Evolutionary conservation across 2,329 filamentous ascomycete genomes (phyloP), one percentile per base, ranked within the genome.

Genomic region (Penicillium italicum): DNA sequence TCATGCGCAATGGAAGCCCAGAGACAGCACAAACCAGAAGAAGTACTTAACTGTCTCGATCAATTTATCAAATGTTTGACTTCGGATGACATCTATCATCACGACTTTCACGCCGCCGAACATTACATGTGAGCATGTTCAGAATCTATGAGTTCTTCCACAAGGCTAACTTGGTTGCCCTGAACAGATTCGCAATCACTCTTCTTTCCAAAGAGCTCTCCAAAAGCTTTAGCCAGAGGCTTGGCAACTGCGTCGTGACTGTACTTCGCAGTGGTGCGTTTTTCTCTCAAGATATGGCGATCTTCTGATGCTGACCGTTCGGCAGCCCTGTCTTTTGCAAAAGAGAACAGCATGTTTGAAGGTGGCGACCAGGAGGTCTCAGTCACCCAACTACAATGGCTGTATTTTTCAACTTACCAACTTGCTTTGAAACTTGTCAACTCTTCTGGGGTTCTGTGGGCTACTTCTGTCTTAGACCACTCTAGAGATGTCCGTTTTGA

Each of bases 1-100:
- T 89, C 90, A 1, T 96, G 91, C 64, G 83, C 90, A 22, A 76
- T 90, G 28, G 90, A 95, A 69, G 88, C 90, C 3, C 85, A 91
- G 47, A 78, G 84, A 59, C 76, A 77, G 0, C 84, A 85, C 0
- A 83, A 90, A 58, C 85, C 81, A 48, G 59, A 76, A 0, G 84
- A 87, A 59, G 82, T 86, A 12, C 14, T 57, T 10, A 36, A 22
- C 16, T 57, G 42, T 18, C 24, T 53, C 14, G 50, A 33, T 9
- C 36, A 34, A 24, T 53, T 52, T 7, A 31, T 22, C n/a, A 30
- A 42, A 8, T 45, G n/a, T 3, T 26, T 50, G 30, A n/a, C 10
- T 30, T n/a, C 28, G 7, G 28, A 41, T 36, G 37, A 42, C n/a
- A 54, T 50, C 8, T 49, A 49, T 18, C 44, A 54, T 36, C 1